Conservation (phyloP, 2,329 filamentous ascomycete species). For the Sclerotinia glacialis region DNA sequence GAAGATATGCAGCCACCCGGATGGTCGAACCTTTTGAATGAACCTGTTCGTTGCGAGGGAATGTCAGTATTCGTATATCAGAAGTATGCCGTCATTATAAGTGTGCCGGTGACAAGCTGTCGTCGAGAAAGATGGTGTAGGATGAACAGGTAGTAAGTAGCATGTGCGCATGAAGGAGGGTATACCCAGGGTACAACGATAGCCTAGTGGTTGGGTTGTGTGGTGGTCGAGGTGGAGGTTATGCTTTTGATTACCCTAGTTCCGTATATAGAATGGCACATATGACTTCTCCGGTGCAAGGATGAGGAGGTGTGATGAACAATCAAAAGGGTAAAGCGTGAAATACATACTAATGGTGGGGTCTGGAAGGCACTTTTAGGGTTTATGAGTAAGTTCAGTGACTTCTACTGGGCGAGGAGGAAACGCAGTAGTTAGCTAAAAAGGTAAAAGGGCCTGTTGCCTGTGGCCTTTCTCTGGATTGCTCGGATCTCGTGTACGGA, state of each 20-base stretch:
- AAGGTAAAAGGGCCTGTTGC: conserved; percentile 23
- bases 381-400: conserved; percentile 17
- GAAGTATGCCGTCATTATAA: conserved; percentile 33
- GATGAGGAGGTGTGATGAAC: conserved; percentile 31
- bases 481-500: conserved; percentile 26
- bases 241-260: conserved; percentile 7
- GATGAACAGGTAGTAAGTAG: conserved; percentile 18
- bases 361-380: conserved; percentile 15
- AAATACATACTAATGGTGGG: conserved; percentile 25
- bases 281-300: conserved; percentile 33
- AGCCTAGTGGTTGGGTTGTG: conserved; percentile 27
- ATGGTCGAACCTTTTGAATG: conserved; percentile 21
- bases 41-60: conserved; percentile 35
- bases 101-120: conserved; percentile 31
- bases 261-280: conserved; percentile 25
- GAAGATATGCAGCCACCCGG: conserved; percentile 40
- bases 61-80: conserved; percentile 27
- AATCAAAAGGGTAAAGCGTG: conserved; percentile 26
- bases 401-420: conserved; percentile 7
- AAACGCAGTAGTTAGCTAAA: conserved; percentile 21
- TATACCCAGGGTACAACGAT: conserved; percentile 7
- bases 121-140: conserved; percentile 22
- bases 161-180: conserved; percentile 25
- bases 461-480: conserved; percentile 23
- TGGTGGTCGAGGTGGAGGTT: conserved; percentile 18